Evolutionary conservation across 129 eudicot genomes (phyloP), one percentile per base, ranked within the genome.

Genomic region (Scalesia atractyloides): DNA sequence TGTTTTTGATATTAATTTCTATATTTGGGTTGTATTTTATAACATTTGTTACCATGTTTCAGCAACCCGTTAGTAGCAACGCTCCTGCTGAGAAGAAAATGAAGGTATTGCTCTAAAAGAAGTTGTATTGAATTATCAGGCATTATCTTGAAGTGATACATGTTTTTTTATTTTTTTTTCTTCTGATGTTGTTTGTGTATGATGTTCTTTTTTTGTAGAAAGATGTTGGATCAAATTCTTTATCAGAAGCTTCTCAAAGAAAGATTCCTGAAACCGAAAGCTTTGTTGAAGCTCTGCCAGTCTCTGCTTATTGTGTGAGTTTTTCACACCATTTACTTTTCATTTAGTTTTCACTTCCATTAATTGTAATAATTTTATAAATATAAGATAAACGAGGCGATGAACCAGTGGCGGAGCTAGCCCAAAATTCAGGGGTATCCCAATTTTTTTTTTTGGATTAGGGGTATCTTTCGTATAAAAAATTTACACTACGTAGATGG

Each of bases 261-360:
- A 86, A 83, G 57, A 88, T 81, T 53, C 76, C 75, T 69, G 84
- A 82, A 76, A 63, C 85, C 52, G 89, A 85, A 36, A 83, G 79
- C 82, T 77, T 73, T 67, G 74, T 85, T 36, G 86, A 82, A 16
- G 92, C 76, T 68, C 72, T 81, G 39, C 86, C 91, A n/a, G 82
- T 81, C 78, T 81, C 96, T 70, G 87, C 96, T 53, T 80, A 86
- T 64, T 90, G 92, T 69, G 93, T 85, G 73, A 87, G 85, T 81
- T 71, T n/a, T n/a, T n/a, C 58, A n/a, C 0, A 49, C 50, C 49
- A 54, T 56, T 17, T 50, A 58, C 17, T 34, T 22, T 81, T 39
- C 52, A 9, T 34, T 17, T 7, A 14, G 34, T 26, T 66, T 15
- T 59, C n/a, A 33, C 20, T 49, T 51, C 18, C 13, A 3, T 7